A percentile compares a stretch with the other conserved stretches of the same genome.
These are phyloP conservation scores for Posidonia australis DNA, from an alignment of 106 monocot genomes.

Conservation along the genomic window DNA sequence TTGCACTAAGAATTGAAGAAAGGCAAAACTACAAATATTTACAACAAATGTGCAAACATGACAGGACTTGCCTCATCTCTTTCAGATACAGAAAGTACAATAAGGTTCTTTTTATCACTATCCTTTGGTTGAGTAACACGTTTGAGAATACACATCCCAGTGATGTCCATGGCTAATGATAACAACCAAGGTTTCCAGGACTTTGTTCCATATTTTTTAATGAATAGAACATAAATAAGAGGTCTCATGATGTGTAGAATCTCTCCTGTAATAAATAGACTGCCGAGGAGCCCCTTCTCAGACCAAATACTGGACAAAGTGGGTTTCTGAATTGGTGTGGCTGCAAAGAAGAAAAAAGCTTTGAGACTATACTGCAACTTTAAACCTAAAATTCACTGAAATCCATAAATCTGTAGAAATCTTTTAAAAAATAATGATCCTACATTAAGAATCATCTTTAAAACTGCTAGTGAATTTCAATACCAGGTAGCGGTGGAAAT, in stretches of 20 bases:
- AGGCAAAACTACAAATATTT: not conserved
- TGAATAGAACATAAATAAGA: constrained; percentile 71
- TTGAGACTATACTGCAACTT: too few species aligned
- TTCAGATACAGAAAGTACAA: constrained; percentile 43
- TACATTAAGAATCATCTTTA: too few species aligned
- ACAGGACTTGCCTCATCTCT: constrained; percentile 56
- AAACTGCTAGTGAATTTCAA: not conserved
- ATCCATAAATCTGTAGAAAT: too few species aligned
- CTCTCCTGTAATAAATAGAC: constrained; percentile 60
- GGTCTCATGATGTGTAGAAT: constrained; percentile 65
- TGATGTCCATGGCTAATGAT: constrained; percentile 61
- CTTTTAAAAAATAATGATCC: too few species aligned
- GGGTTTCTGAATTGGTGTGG: constrained; percentile 22
- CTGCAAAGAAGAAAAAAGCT: constrained; percentile 22
- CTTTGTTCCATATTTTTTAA: constrained; percentile 58
- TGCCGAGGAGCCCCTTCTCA: constrained; percentile 50
- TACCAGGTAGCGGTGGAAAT: constrained; percentile 31
- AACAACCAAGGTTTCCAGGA: constrained; percentile 90
- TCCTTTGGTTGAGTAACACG: constrained; percentile 26
- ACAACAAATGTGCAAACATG: not conserved
- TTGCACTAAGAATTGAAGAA: not conserved
- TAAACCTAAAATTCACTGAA: too few species aligned
- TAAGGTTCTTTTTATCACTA: constrained; percentile 20
- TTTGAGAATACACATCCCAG: constrained; percentile 54
- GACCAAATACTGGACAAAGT: constrained; percentile 50